Evolutionary conservation across 2,329 filamentous ascomycete species (phyloP), one percentile per base, ranked within the genome.

Genomic region (Emergomyces orientalis): DNA sequence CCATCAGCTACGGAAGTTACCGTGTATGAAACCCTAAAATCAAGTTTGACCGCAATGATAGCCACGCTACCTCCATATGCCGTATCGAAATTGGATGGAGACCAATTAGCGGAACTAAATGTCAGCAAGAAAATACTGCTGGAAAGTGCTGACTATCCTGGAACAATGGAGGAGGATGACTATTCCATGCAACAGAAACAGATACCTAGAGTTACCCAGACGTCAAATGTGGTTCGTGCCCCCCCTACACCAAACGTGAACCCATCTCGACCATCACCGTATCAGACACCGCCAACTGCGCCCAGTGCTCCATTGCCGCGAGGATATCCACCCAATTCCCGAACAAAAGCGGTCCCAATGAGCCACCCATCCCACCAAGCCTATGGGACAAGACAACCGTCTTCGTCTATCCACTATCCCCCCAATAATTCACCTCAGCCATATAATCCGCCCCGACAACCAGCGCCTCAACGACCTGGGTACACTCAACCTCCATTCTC

Each of bases 161-260:
- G 91, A 4, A 85, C 88, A 3, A 87, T 95, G 84, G 91, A 95
- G 68, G 90, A 93, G 69, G 91, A 96, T 68, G 88, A 91, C 67
- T 81, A 81, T 47, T 83, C 82, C 49, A 73, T 81, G 39, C 82
- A 84, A 61, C 75, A 77, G 65, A 75, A 76, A 64, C 75, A 77
- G 54, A 68, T 71, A 22, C 69, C 74, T 14, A 72, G 71, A 51
- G 65, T 72, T 37, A 67, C 71, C 37, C 68, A 57, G 22, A 70
- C 75, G 27, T 69, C 68, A 43, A 68, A 71, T 34, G 69, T 71
- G 1, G 72, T 69, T 63, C 73, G 74, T 43, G 70, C 70, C 39
- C 69, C 74, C 41, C 69, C 74, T 27, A 76, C 73, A 2, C 74
- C 76, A 57, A 65, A 67, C 61, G 65, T 65, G 59, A 59, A 63